Evolutionary conservation across 345 rosid genomes (phyloP).

Genomic region (Euphorbia lathyris): DNA sequence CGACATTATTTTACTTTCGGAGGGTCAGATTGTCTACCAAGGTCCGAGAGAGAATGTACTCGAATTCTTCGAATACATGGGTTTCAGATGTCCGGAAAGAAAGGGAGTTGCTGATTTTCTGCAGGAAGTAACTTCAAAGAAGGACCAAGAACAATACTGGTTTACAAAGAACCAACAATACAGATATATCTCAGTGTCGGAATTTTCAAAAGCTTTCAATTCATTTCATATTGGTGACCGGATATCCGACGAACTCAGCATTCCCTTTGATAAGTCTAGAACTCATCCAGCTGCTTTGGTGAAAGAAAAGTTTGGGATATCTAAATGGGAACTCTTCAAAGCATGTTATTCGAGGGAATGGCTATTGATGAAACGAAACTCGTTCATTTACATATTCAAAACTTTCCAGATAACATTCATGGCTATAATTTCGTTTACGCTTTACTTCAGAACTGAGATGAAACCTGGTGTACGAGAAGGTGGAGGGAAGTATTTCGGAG

Average conservation of each 20-base stretch:
- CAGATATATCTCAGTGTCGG: constrained; percentile 41
- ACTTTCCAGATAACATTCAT: constrained; percentile 19
- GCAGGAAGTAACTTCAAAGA: constrained; percentile 73
- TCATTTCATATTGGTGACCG: constrained; percentile 53
- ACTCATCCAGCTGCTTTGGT: constrained; percentile 65
- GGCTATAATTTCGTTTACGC: constrained; percentile 12
- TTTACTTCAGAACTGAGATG: constrained; percentile 22
- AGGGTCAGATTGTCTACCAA: constrained; percentile 67
- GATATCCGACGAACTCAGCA: constrained; percentile 41
- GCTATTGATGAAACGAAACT: constrained; percentile 60
- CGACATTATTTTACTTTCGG: constrained; percentile 64
- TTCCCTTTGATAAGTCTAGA: constrained; percentile 54
- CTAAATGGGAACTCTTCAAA: constrained; percentile 61
- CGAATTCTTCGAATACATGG: constrained; percentile 63
- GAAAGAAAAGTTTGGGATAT: constrained; percentile 58
- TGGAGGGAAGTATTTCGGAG: constrained; percentile 17
- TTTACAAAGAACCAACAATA: constrained; percentile 47
- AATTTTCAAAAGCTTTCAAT: constrained; percentile 44
- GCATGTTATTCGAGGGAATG: constrained; percentile 72
- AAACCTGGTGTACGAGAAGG: constrained; percentile 14
- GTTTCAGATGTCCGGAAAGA: constrained; percentile 72
- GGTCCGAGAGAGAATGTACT: constrained; percentile 64
- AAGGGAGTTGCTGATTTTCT: constrained; percentile 78
- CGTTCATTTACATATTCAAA: constrained; percentile 24
- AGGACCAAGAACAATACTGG: constrained; percentile 85